These are phyloP conservation scores for Taiwanofungus camphoratus DNA, from an alignment of 1,284 basidiomycete genomes.

Conservation along the genomic window DNA sequence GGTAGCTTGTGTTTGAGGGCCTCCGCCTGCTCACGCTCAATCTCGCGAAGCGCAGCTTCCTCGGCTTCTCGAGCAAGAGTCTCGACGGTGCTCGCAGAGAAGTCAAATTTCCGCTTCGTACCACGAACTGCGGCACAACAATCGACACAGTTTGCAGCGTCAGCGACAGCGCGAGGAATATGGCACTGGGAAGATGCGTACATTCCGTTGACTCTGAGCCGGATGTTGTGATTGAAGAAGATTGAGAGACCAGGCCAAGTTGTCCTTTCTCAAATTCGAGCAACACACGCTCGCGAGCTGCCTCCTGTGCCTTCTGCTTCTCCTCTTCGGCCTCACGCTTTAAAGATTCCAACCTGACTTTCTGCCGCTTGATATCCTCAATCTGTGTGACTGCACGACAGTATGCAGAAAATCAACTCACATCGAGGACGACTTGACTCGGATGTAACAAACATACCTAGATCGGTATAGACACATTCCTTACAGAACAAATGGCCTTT, in stretches of 20 bases:
- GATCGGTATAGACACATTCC: conserved; percentile 77
- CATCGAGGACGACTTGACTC: too few relatives aligned
- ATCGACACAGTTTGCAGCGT: too few relatives aligned
- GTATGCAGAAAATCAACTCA: conserved; percentile 12
- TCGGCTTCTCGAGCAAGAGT: conserved; percentile 73
- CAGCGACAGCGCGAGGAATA: too few relatives aligned
- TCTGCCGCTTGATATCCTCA: conserved; percentile 83
- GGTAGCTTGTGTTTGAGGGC: conserved; percentile 82
- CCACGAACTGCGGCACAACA: conserved; percentile 49
- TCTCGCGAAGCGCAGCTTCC: conserved; percentile 72
- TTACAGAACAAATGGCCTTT: conserved; percentile 90
- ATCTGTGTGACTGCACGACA: conserved; percentile 69
- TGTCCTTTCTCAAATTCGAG: conserved; percentile 83
- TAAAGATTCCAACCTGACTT: conserved; percentile 66
- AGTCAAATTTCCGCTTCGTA: conserved; percentile 72
- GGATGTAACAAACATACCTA: conserved; percentile 64
- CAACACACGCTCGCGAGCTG: conserved; percentile 81
- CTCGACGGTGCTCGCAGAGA: conserved; percentile 69
- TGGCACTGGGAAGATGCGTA: conserved; percentile 26
- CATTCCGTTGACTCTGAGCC: conserved; percentile 30
- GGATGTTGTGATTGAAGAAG: conserved; percentile 32
- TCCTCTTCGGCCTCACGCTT: conserved; percentile 75
- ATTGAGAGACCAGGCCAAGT: conserved; percentile 49
- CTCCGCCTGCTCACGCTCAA: conserved; percentile 83
- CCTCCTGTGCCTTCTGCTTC: conserved; percentile 53